Conservation (phyloP, 306 rosid species). For the Glycyrrhiza uralensis region DNA sequence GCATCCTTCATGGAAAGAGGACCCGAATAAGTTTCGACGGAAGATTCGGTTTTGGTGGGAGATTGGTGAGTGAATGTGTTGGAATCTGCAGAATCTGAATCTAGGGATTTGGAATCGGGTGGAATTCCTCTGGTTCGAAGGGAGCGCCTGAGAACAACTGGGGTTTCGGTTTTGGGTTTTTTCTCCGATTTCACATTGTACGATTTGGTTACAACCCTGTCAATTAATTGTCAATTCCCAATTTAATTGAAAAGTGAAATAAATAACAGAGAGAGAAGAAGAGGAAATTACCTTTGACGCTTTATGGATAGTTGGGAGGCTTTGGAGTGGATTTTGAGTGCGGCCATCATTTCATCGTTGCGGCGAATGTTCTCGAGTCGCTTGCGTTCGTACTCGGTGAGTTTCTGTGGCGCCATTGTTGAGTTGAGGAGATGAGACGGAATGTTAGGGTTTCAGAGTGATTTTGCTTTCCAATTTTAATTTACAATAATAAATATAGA, state of each 20-base stretch:
- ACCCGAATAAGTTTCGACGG: constrained; percentile 25
- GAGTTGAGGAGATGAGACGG: background rate
- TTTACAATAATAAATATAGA: background rate
- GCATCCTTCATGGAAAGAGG: constrained; percentile 54
- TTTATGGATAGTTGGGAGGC: constrained; percentile 64
- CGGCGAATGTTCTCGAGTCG: constrained; percentile 91
- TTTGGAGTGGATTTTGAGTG: constrained; percentile 66
- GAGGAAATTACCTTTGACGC: constrained; percentile 55
- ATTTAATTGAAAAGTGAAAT: background rate
- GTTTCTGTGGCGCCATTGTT: constrained; percentile 52
- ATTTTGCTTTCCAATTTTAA: background rate
- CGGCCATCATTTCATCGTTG: constrained; percentile 81
- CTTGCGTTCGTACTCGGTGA: constrained; percentile 74
- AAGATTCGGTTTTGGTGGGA: background rate
- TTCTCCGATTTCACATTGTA: constrained; percentile 30
- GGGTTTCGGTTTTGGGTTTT: constrained; percentile 51
- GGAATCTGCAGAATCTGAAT: constrained; percentile 12
- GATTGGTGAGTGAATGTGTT: background rate
- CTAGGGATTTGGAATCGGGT: constrained; percentile 45
- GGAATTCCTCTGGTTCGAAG: constrained; percentile 68
- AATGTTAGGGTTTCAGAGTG: constrained; percentile 1
- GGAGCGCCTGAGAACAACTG: constrained; percentile 65
- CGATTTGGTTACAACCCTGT: constrained; percentile 54
- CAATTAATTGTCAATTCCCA: background rate
- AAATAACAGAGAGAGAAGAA: background rate